Evolutionary conservation across 805 yeast species (phyloP).

Genomic region (Pichia ethanolica): DNA sequence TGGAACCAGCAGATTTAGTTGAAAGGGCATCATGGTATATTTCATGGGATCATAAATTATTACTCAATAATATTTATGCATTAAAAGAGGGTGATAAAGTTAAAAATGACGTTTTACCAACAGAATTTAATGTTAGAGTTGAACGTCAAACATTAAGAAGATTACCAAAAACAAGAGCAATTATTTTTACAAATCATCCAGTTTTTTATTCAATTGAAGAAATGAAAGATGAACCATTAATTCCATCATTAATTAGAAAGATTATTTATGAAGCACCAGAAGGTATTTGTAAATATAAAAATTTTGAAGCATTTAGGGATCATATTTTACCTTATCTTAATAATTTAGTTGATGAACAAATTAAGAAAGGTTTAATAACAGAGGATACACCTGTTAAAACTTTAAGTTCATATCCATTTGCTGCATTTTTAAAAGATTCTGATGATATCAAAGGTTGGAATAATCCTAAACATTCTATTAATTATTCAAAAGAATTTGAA

Average conservation of each 20-base stretch:
- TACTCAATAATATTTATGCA: constrained; percentile 49
- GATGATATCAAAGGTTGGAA: constrained; percentile 38
- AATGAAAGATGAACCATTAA: constrained; percentile 72
- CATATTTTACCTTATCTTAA: constrained; percentile 55
- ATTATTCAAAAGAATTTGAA: constrained; percentile 19
- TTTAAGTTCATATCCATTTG: constrained; percentile 56
- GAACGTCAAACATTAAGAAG: constrained; percentile 67
- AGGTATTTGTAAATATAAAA: constrained; percentile 56
- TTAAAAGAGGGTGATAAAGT: constrained; percentile 38
- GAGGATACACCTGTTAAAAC: constrained; percentile 54
- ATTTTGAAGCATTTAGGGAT: constrained; percentile 50
- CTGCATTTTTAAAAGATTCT: constrained; percentile 37
- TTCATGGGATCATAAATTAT: constrained; percentile 63
- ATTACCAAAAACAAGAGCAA: constrained; percentile 56
- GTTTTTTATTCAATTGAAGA: constrained; percentile 73
- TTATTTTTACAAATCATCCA: constrained; percentile 71
- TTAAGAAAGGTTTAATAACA: constrained; percentile 45
- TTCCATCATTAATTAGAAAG: constrained; percentile 58
- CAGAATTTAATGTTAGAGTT: constrained; percentile 58
- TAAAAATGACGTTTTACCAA: constrained; percentile 36
- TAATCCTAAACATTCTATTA: constrained; percentile 23
- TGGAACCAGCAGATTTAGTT: constrained; percentile 55
- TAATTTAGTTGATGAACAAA: constrained; percentile 48
- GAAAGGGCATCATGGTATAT: constrained; percentile 73
- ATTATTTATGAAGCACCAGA: constrained; percentile 62